These are phyloP conservation scores for Hirsutella minnesotensis DNA, from an alignment of 2,329 filamentous ascomycete genomes.

Conservation along the genomic window DNA sequence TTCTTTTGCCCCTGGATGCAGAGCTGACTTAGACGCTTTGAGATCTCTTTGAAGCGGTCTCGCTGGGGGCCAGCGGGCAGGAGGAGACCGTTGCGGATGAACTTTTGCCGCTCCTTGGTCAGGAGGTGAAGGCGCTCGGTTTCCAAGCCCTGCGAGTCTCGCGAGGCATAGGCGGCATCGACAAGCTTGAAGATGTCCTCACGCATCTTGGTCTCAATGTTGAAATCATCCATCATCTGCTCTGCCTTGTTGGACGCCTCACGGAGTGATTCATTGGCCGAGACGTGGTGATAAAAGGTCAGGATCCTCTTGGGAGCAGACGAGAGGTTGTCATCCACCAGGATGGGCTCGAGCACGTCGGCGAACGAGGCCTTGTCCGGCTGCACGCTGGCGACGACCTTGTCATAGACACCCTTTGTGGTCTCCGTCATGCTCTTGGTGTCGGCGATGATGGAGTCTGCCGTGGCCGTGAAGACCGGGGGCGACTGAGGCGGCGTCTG, in stretches of 20 bases:
- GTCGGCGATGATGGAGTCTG: slow-evolving; percentile 54
- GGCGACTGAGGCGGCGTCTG: slow-evolving; percentile 66
- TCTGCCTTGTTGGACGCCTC: slow-evolving; percentile 69
- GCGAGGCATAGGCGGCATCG: slow-evolving; percentile 41
- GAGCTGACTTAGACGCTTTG: slow-evolving; percentile 65
- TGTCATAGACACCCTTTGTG: slow-evolving; percentile 54
- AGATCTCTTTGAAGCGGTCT: slow-evolving; percentile 77
- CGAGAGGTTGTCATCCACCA: slow-evolving; percentile 57
- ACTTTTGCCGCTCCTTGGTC: slow-evolving; percentile 67
- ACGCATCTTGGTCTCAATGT: slow-evolving; percentile 68
- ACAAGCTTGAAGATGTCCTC: slow-evolving; percentile 66
- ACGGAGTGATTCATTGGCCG: slow-evolving; percentile 53
- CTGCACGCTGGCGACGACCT: slow-evolving; percentile 50
- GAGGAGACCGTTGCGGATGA: slow-evolving; percentile 64
- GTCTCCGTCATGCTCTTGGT: slow-evolving; percentile 53
- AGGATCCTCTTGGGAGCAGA: slow-evolving; percentile 52
- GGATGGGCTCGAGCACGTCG: slow-evolving; percentile 52
- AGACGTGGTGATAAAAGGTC: slow-evolving; percentile 73
- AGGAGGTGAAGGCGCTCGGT: slow-evolving; percentile 60
- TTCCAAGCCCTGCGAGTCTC: slow-evolving; percentile 45
- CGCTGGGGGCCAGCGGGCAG: slow-evolving; percentile 57
- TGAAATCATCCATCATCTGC: slow-evolving; percentile 63
- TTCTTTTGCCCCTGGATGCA: slow-evolving; percentile 69
- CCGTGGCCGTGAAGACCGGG: slow-evolving; percentile 65
- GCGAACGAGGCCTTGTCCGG: slow-evolving; percentile 39